Evolutionary conservation across 2,329 filamentous ascomycete species (phyloP).

Genomic region (Dactylellina parvicollis): DNA sequence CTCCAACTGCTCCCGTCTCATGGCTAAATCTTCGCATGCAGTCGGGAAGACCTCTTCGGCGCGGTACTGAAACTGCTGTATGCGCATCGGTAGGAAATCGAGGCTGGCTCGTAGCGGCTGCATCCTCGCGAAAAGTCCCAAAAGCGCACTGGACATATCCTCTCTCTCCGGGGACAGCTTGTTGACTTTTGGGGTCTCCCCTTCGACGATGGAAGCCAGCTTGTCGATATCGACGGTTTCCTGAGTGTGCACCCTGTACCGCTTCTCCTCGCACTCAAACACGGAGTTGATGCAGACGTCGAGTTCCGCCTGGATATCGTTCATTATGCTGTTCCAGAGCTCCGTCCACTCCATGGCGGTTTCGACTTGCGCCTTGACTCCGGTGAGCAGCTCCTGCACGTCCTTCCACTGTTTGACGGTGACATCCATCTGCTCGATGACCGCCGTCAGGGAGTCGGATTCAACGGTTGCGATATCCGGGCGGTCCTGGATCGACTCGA

Average conservation of each 20-base stretch:
- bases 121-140: constrained; percentile 93
- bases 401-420: constrained; percentile 85
- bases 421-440: constrained; percentile 87
- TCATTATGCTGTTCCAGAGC: constrained; percentile 90
- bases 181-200: constrained; percentile 60
- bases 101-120: constrained; percentile 91
- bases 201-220: constrained; percentile 91
- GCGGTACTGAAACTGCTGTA: constrained; percentile 83
- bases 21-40: constrained; percentile 86
- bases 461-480: constrained; percentile 78
- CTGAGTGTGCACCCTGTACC: constrained; percentile 77
- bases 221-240: constrained; percentile 80
- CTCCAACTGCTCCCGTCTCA: constrained; percentile 78
- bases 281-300: constrained; percentile 72
- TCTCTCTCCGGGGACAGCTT: constrained; percentile 62
- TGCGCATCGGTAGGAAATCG: constrained; percentile 93
- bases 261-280: constrained; percentile 97
- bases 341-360: constrained; percentile 99
- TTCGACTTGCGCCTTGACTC: constrained; percentile 88
- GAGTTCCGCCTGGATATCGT: constrained; percentile 90
- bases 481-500: constrained; percentile 85
- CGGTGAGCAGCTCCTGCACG: constrained; percentile 79
- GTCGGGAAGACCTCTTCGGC: constrained; percentile 84
- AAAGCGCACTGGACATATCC: constrained; percentile 77
- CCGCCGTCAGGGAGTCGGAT: constrained; percentile 74